Evolutionary conservation across 768 basidiomycete genomes (phyloP), one percentile per base, ranked within the genome.

Genomic region (Amanita pallidorosea): DNA sequence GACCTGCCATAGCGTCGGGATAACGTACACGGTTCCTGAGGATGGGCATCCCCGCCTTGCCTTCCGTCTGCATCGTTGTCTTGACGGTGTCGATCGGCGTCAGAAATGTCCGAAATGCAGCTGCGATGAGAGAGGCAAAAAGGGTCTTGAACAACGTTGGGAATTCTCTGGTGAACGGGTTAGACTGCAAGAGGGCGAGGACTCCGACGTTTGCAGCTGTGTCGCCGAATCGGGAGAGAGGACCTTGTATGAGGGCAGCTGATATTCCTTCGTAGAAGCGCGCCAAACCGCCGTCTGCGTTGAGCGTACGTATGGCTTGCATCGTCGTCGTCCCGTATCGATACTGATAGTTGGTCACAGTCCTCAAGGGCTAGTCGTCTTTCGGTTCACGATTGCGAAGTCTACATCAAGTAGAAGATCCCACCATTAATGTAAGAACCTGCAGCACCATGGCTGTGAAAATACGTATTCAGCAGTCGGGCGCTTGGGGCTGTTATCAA

Each of bases 261-360:
- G 65, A 59, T 29, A 98, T 75, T 7, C 95, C 95, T 56, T 88
- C 83, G 65, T 97, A 98, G 66, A 87, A 96, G 40, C 94, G 77
- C 34, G 75, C 70, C 70, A 76, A 84, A 7, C 90, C 89, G 9
- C 92, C 91, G 53, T 92, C 86, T 2, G 65, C 66, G 62, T 85
- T 85, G 13, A 94, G 79, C 2, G 78, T 88, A 44, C 65, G 63
- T 52, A 74, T 77, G 11, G 88, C 83, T 33, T 74, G 66, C 0
- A 79, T 80, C 5, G 81, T 81, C 1, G 81, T 76, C 2, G 84
- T 85, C n/a, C 93, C 93, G 61, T 81, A 92, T 49, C 85, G 80
- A 63, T 93, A 92, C 68, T 93, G 91, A 62, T 88, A 96, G 71
- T 97, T 98, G 95, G 97, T 97, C 50, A 94, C 76, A 2, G 94